Evolutionary conservation across 1,139 yeast species (phyloP), one percentile per base, ranked within the genome.

Genomic region (Taphrina sp.): DNA sequence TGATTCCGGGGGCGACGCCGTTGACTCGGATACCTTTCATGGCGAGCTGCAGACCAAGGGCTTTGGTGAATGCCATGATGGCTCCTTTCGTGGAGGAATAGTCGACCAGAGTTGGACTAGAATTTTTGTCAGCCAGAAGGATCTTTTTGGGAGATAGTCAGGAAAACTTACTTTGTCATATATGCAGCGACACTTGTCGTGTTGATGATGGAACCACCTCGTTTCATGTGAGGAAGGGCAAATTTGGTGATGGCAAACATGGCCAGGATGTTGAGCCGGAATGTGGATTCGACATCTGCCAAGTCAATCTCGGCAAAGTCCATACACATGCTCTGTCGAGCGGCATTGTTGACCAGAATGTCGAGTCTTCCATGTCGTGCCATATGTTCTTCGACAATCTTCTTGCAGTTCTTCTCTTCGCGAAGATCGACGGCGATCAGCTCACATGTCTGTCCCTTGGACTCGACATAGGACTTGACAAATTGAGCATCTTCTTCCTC

Each of bases 251-350:
- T 22, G 31, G 54, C 54, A 49, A 49, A 38, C 54, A 49, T 49
- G 28, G 44, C 46, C 33, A 49, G 47, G 20, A 47, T 33, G 51
- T 55, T 55, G 36, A 95, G 95, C 72, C 88, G 88, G 49, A 81
- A 85, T 1, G 96, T 86, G 69, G 89, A 88, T 72, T 76, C 88
- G n/a, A 94, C 82, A 2, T 96, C 96, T 44, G 88, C 69, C 56
- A 89, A 72, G 69, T 90, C 97, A 16, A 49, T 41, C 26, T 49
- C 54, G 7, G 43, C 43, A 24, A 49, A 42, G 24, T 49, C 54
- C 46, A 38, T 33, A 5, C 44, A 49, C 46, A 38, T 42, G 46
- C 36, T 39, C 39, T 49, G 54, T 20, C 44, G 44, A 12, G 54
- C 54, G 14, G 54, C 54, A 39, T 49, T 49, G 41, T 49, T 49